Evolutionary conservation across 805 yeast genomes (phyloP).

Genomic region (Priceomyces haplophilus): DNA sequence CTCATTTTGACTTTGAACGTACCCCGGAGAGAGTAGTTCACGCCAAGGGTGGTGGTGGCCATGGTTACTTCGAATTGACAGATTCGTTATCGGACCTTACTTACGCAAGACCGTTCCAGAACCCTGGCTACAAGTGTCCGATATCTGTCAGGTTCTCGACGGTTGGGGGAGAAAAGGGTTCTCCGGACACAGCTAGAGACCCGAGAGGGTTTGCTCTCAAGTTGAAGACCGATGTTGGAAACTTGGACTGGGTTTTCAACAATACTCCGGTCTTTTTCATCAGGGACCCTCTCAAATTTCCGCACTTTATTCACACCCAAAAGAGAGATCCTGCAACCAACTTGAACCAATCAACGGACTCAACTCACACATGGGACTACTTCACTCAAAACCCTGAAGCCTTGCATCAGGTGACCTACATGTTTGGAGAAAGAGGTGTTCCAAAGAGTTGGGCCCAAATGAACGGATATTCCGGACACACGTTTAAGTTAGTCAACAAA

Average conservation of each 20-base stretch:
- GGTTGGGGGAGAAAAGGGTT: slow-evolving; percentile 67
- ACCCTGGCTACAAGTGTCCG: slow-evolving; percentile 41
- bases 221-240: slow-evolving; percentile 66
- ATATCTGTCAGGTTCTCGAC: slow-evolving; percentile 55
- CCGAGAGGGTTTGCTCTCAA: slow-evolving; percentile 69
- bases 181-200: slow-evolving; percentile 65
- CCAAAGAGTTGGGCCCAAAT: slow-evolving; percentile 53
- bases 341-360: slow-evolving; percentile 44
- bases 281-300: slow-evolving; percentile 63
- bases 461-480: slow-evolving; percentile 66
- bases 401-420: slow-evolving; percentile 53
- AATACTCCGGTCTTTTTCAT: slow-evolving; percentile 68
- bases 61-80: slow-evolving; percentile 56
- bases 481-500: slow-evolving; percentile 54
- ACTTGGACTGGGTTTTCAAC: slow-evolving; percentile 69
- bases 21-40: slow-evolving; percentile 68
- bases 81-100: slow-evolving; percentile 55
- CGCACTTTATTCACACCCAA: slow-evolving; percentile 65
- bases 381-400: slow-evolving; percentile 53
- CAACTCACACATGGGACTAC: slow-evolving; percentile 58
- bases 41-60: slow-evolving; percentile 66
- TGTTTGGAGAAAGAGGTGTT: slow-evolving; percentile 61
- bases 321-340: slow-evolving; percentile 64
- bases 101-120: slow-evolving; percentile 40
- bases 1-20: slow-evolving; percentile 63